Evolutionary conservation across 1,284 basidiomycete genomes (phyloP), one percentile per base, ranked within the genome.

Genomic region (Leccinum holopus): DNA sequence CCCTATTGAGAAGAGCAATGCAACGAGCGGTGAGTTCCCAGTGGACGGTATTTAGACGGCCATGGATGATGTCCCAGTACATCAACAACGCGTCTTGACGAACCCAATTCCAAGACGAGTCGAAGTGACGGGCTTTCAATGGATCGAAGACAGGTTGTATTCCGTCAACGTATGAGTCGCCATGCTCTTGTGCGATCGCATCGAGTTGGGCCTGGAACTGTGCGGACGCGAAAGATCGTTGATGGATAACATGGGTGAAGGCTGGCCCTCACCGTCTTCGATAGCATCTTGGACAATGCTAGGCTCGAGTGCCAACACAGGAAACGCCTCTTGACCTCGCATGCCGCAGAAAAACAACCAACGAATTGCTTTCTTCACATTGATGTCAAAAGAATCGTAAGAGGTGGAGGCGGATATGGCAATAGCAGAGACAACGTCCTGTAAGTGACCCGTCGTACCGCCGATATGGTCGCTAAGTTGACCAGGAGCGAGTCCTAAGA

Each of bases 31-130:
- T 97, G 78, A 97, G 95, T 76, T 95, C 94, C 61, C 91, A 88
- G 69, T 97, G 95, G 69, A 97, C 92, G 33, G 94, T 94, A 35
- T 91, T 95, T 64, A 97, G 86, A 55, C 91, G 88, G 55, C 97
- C 97, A 70, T 95, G 95, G 73, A 98, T 94, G 77, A 98, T 97
- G 75, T 98, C 96, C 79, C 96, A 98, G 81, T 91, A 98, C 91
- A 98, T 94, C 64, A 93, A 82, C 49, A 98, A 83, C 30, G 95
- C 94, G 67, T 97, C 95, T 79, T 97, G 95, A 68, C 97, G 90
- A 58, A 93, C 95, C 97, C 97, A 99, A 77, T 99, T 99, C 97
- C 97, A 99, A 11, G 91, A 95, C 10, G 95, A 98, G 76, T 98
- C 95, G 81, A 99, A 99, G 74, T 92, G 93, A 57, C 97, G 92